phyloP scores from a whole-genome alignment of 2,329 filamentous ascomycete species.

The Trichoderma sp. region DNA sequence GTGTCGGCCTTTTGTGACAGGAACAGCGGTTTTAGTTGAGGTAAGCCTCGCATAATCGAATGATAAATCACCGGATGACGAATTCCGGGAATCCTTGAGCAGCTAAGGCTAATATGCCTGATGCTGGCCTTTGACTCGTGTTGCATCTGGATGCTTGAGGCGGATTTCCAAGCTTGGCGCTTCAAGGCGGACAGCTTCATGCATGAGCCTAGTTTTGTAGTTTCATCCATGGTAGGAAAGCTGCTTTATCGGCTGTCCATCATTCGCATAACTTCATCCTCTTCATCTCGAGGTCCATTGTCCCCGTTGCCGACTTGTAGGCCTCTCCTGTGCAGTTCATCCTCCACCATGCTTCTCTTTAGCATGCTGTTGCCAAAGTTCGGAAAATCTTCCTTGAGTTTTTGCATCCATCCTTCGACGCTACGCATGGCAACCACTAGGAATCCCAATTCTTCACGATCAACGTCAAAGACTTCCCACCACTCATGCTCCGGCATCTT shows the following conservation, averaged over 20 bases:
- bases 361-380: constrained; percentile 50
- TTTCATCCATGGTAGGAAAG: not conserved
- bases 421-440: constrained; percentile 83
- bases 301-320: constrained; percentile 34
- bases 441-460: constrained; percentile 91
- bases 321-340: constrained; percentile 56
- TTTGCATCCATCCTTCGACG: constrained; percentile 65
- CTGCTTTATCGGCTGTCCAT: constrained; percentile 34
- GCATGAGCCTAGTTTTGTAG: not conserved
- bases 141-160: not conserved
- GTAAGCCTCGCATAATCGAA: not conserved
- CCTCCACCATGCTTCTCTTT: constrained; percentile 55
- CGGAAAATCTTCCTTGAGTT: constrained; percentile 57
- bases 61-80: not conserved
- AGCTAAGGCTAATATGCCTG: not conserved
- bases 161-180: not conserved
- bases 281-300: constrained; percentile 36
- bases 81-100: not conserved
- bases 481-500: constrained; percentile 82
- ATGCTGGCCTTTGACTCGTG: not conserved
- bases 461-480: constrained; percentile 98
- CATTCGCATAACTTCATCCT: constrained; percentile 44
- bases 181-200: not conserved
- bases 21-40: not conserved
- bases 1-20: not conserved